phyloP scores from a whole-genome alignment of 768 basidiomycete genomes.

The Macrolepiota dolichaula region DNA sequence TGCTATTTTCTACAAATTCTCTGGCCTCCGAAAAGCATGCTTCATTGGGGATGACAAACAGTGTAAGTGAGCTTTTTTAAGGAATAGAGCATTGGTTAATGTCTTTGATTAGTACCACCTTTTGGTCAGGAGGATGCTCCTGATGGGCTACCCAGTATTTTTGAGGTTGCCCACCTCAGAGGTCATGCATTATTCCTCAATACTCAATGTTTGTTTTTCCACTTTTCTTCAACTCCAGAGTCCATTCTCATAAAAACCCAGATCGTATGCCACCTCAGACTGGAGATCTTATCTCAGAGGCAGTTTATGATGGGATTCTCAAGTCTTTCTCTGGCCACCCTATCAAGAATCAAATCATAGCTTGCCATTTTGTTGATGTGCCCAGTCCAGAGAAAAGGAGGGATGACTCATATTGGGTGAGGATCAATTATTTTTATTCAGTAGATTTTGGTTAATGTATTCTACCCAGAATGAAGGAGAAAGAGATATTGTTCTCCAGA shows the following conservation, averaged over 20 bases:
- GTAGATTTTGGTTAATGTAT: conserved; percentile 2
- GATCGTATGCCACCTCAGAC: conserved; percentile 85
- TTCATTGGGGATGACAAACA: conserved; percentile 71
- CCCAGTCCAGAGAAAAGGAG: conserved; percentile 30
- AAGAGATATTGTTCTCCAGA: conserved; percentile 47
- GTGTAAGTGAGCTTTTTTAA: conserved; percentile 35
- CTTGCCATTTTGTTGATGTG: conserved; percentile 70
- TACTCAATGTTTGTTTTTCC: conserved; percentile 61
- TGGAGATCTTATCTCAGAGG: conserved; percentile 66
- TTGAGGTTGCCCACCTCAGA: conserved; percentile 67
- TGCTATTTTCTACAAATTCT: conserved; percentile 35
- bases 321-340: conserved; percentile 50
- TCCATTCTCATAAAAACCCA: conserved; percentile 25
- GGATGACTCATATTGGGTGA: conserved; percentile 32
- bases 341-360: conserved; percentile 35
- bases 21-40: conserved; percentile 44
- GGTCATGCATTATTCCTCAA: conserved; percentile 53
- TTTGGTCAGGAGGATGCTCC: conserved; percentile 63
- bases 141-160: conserved; percentile 66
- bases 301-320: conserved; percentile 61
- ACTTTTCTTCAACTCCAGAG: conserved; percentile 1
- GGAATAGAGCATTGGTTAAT: conserved; percentile 13
- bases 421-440: conserved; percentile 9
- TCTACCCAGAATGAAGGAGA: conserved; percentile 57
- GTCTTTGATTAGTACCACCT: conserved; percentile 59